Evolutionary conservation across 345 rosid genomes (phyloP).

Genomic region (Bruguiera sexangula): DNA sequence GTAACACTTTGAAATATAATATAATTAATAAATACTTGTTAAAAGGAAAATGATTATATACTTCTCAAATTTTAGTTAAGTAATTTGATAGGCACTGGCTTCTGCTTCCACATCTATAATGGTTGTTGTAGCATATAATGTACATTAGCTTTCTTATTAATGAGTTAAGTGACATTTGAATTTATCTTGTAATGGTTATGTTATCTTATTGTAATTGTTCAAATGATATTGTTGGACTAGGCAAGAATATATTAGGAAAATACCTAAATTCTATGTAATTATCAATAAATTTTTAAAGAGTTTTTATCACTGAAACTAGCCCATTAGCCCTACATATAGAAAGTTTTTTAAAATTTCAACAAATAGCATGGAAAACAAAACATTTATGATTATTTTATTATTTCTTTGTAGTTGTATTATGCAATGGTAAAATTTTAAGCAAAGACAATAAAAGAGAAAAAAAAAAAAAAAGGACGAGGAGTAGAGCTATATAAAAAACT

Average conservation of each 20-base stretch:
- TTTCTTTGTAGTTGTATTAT: too few relatives aligned
- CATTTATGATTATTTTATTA: too few relatives aligned
- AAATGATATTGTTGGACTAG: conserved; percentile 44
- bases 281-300: conserved; percentile 58
- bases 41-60: conserved; percentile 19
- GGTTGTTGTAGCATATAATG: conserved; percentile 52
- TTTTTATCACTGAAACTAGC: conserved; percentile 51
- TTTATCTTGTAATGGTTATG: conserved; percentile 44
- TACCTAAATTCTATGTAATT: conserved; percentile 51
- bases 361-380: background rate
- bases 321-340: conserved; percentile 50
- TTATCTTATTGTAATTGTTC: conserved; percentile 53
- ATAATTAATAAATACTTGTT: background rate
- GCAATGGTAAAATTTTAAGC: too few relatives aligned
- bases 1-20: too few relatives aligned
- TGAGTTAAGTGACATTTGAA: conserved; percentile 44
- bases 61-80: conserved; percentile 77
- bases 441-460: too few relatives aligned
- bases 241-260: conserved; percentile 74
- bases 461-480: too few relatives aligned
- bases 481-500: too few relatives aligned
- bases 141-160: conserved; percentile 51
- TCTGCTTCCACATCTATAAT: conserved; percentile 68
- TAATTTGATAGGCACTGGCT: conserved; percentile 65
- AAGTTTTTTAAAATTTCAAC: conserved; percentile 1